Base-by-base conservation (phyloP, 495 filamentous ascomycete genomes). In the Hypoxylon fuscum region DNA sequence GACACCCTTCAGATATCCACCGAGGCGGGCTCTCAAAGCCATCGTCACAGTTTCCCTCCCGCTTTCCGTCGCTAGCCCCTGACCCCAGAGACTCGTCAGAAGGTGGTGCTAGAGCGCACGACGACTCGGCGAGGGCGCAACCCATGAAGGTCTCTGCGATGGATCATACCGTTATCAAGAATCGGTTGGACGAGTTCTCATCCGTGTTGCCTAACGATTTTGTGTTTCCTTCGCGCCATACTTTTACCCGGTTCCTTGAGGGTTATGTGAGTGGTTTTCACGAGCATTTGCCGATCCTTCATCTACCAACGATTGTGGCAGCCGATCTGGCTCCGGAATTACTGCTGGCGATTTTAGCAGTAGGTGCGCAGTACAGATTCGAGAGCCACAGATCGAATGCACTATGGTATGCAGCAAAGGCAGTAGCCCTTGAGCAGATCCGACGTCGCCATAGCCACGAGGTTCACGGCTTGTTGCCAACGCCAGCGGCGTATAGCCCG, bases 301-400 rank as follows among this genome's bases (percentile, higher is more conserved):
- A 91, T 65, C 76, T 88, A 6, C 85, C 87, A 0, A 90, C 87
- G 0, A 68, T 90, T 22, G 69, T 78, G 20, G 76, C 83, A 0
- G 79, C 82, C 11, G 75, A 82, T 0, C 74, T 82, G 38, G 79
- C 84, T 3, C 75, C 85, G 5, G 86, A 88, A 55, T 71, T 90
- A 10, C 68, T 90, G 14, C 71, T 90, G n/a, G 84, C 87, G 0
- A 85, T 90, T 59, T 72, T 83, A 4, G 81, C 88, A 0, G 77
- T 89, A 3, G 88, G 88, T 5, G 88, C 88, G 2, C 83, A 87
- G 35, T 91, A 90, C 59, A 79, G 88, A 10, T 90, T 90, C 56
- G 88, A 90, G 62, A 87, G 84, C 37, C 81, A 83, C 43, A 78
- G 85, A 31, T 87, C 86, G 0, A 85, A 88, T 60, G 85, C 88